phyloP scores from a whole-genome alignment of 257 asterid genomes.

The Penstemon newberryi region DNA sequence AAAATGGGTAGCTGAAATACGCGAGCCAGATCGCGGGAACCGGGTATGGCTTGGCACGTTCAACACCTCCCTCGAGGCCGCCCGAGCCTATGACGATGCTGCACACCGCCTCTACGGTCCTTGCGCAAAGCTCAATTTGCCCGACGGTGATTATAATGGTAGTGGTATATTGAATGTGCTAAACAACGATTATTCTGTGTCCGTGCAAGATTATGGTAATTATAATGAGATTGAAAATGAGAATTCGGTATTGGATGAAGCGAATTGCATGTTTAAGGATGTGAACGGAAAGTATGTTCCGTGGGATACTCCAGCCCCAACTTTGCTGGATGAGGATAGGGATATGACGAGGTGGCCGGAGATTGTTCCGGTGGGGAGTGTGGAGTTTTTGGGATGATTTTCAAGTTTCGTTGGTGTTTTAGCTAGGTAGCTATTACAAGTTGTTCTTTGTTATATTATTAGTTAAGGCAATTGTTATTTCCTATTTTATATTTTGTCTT shows the following conservation, averaged over 20 bases:
- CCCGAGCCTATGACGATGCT: conserved; percentile 72
- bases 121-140: conserved; percentile 60
- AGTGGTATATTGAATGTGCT: neutral
- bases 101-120: conserved; percentile 58
- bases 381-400: conserved; percentile 19
- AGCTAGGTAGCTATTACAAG: neutral
- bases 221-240: conserved; percentile 6
- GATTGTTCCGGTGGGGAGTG: conserved; percentile 30
- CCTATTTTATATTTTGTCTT: too few relatives aligned
- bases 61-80: conserved; percentile 64
- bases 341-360: conserved; percentile 39
- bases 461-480: too few relatives aligned
- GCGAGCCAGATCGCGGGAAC: conserved; percentile 76
- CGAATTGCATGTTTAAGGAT: conserved; percentile 42
- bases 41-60: conserved; percentile 83
- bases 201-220: conserved; percentile 5
- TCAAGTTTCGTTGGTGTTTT: conserved; percentile 32
- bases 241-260: conserved; percentile 48
- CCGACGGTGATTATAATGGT: neutral
- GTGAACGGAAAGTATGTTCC: conserved; percentile 31
- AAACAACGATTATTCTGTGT: neutral
- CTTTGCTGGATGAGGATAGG: conserved; percentile 48
- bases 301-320: conserved; percentile 60
- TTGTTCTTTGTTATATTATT: too few relatives aligned
- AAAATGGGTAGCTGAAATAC: conserved; percentile 80